Conservation (phyloP, 2,329 filamentous ascomycete species). For the Trichoderma sp. region DNA sequence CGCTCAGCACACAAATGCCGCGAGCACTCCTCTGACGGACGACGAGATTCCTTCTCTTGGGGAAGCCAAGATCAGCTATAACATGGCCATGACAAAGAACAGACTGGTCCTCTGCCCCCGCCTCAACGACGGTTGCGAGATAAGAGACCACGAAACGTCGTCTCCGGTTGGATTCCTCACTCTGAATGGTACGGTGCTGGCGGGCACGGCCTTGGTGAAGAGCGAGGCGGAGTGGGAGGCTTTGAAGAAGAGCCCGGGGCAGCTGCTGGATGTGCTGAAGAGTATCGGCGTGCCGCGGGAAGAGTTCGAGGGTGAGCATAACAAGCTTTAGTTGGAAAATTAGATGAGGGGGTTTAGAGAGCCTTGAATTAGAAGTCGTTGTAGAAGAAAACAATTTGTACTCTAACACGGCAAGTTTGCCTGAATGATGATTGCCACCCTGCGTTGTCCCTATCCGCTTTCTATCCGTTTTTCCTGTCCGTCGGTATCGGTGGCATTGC, state of each 20-base stretch:
- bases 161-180: slow-evolving; percentile 49
- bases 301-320: background rate
- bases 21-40: slow-evolving; percentile 1
- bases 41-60: slow-evolving; percentile 39
- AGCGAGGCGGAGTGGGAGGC: slow-evolving; percentile 59
- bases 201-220: slow-evolving; percentile 66
- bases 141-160: slow-evolving; percentile 37
- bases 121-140: slow-evolving; percentile 51
- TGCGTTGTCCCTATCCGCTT: background rate
- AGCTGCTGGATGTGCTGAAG: slow-evolving; percentile 33
- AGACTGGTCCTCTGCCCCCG: slow-evolving; percentile 59
- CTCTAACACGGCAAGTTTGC: background rate
- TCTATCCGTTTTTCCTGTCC: too few species aligned
- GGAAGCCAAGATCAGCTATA: slow-evolving; percentile 62
- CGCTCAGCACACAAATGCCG: slow-evolving; percentile 24
- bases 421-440: too few species aligned
- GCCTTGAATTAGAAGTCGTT: background rate
- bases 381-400: background rate
- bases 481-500: too few species aligned
- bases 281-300: slow-evolving; percentile 39
- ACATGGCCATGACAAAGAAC: slow-evolving; percentile 60
- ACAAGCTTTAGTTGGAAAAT: background rate
- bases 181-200: slow-evolving; percentile 65
- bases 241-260: slow-evolving; percentile 41
- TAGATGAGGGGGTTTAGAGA: background rate